phyloP scores from a whole-genome alignment of 106 monocot genomes.

The Platanthera guangdongensis region DNA sequence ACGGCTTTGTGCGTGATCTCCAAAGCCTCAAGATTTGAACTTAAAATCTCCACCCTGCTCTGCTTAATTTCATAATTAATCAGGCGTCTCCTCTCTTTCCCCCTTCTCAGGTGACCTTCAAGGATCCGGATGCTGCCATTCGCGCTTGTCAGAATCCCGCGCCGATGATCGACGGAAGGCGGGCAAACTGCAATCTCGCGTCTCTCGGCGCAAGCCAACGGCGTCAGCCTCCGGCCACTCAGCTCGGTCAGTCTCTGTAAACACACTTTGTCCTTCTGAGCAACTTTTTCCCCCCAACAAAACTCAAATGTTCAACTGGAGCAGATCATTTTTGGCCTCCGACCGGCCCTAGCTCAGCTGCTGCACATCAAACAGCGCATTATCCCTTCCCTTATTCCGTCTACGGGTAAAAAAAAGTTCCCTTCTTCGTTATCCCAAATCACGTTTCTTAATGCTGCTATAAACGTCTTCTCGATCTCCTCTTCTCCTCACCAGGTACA shows the following conservation, averaged over 20 bases:
- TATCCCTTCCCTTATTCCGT: conserved; percentile 34
- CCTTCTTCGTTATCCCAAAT: background rate
- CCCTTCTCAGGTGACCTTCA: conserved; percentile 57
- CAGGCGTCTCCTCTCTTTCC: background rate
- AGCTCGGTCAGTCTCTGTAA: conserved; percentile 13
- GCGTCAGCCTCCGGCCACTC: conserved; percentile 15
- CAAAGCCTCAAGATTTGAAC: background rate
- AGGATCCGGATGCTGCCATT: conserved; percentile 48
- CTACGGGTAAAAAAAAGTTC: conserved; percentile 36
- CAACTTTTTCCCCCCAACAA: background rate
- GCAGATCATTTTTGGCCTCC: conserved; percentile 24
- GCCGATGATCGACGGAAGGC: conserved; percentile 72
- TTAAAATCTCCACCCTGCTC: background rate
- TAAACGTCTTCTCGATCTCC: background rate
- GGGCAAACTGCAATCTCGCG: conserved; percentile 77
- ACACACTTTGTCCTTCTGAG: background rate
- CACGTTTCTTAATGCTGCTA: background rate
- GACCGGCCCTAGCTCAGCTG: conserved; percentile 2
- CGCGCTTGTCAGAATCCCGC: conserved; percentile 54
- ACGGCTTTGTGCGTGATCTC: conserved; percentile 29
- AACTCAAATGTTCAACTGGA: conserved; percentile 3
- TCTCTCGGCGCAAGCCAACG: conserved; percentile 37
- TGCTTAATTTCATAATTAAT: background rate
- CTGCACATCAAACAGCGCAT: conserved; percentile 39
- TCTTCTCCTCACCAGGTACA: conserved; percentile 28